Evolutionary conservation across 306 rosid genomes (phyloP), one percentile per base, ranked within the genome.

Genomic region (Arachis hypogaea): DNA sequence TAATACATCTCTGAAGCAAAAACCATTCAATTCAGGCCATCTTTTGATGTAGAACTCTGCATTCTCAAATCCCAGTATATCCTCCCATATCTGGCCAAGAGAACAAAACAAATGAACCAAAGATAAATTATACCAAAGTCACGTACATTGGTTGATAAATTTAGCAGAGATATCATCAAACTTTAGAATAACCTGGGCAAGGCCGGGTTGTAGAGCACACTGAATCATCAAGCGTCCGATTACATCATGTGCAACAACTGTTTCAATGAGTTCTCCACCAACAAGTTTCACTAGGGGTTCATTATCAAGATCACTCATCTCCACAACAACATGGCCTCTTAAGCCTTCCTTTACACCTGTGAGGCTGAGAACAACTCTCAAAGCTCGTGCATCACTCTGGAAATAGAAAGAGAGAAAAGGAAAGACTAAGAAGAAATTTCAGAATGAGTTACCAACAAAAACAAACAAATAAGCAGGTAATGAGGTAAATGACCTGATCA

Each of bases 121-220:
- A 50, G 11, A n/a, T 59, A 56, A 29, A 57, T 38, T 50, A 51
- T 59, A 58, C 59, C 33, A 72, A 14, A 72, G 63, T 36, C 7
- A 57, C 72, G 58, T 54, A 41, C 5, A 57, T 40, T 70, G 77
- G 44, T 72, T 22, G 51, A 56, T 58, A 45, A 50, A 72, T 65
- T 59, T 45, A 40, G 63, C 29, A 44, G 70, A 63, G 11, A 74
- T 50, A 59, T 41, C 71, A 69, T 22, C 30, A 78, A 66, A 46
- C 46, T 45, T 69, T 51, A 47, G 41, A 73, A 73, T 70, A 79
- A 93, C 98, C 98, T 89, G 98, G 30, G 98, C 98, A 78, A 93
- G 98, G 77, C 98, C 98, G 22, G 98, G 98, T 77, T 93, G 98
- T 62, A 93, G 85, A 84, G 98, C 98, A 77, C 98, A 93, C 79